phyloP scores from a whole-genome alignment of 352 stramenopile species.

The Pseudoperonospora humuli region DNA sequence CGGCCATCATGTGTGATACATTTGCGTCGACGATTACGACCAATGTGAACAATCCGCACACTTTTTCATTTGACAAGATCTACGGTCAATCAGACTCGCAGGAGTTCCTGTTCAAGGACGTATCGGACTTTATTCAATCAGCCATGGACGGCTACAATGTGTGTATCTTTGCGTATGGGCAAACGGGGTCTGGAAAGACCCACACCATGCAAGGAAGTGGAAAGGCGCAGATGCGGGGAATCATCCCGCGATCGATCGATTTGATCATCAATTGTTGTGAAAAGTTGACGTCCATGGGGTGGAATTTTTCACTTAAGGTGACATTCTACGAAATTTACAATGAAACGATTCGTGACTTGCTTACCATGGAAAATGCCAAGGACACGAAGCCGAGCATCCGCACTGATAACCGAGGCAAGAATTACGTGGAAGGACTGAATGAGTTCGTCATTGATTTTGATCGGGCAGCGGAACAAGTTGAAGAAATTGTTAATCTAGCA shows the following conservation, averaged over 20 bases:
- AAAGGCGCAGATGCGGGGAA: conserved; percentile 93
- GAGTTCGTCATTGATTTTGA: conserved; percentile 70
- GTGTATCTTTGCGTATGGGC: conserved; percentile 98
- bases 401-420: conserved; percentile 69
- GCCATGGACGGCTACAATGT: conserved; percentile 98
- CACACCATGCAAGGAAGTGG: conserved; percentile 98
- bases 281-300: conserved; percentile 77
- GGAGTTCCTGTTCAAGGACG: conserved; percentile 92
- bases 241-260: conserved; percentile 96
- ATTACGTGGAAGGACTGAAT: conserved; percentile 87
- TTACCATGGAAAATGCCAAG: conserved; percentile 52
- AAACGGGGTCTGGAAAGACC: conserved; percentile 96
- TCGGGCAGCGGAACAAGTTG: conserved; percentile 78
- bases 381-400: conserved; percentile 71
- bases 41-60: conserved; percentile 61
- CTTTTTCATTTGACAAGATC: conserved; percentile 97
- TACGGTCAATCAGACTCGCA: conserved; percentile 94
- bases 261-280: conserved; percentile 79
- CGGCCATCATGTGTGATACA: conserved; percentile 54
- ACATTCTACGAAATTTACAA: conserved; percentile 99
- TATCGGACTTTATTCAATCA: conserved; percentile 84
- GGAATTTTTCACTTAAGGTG: conserved; percentile 94
- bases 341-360: conserved; percentile 97
- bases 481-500: conserved; percentile 83
- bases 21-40: conserved; percentile 70